phyloP scores from a whole-genome alignment of 2,329 filamentous ascomycete genomes.

The Diaporthe vexans region DNA sequence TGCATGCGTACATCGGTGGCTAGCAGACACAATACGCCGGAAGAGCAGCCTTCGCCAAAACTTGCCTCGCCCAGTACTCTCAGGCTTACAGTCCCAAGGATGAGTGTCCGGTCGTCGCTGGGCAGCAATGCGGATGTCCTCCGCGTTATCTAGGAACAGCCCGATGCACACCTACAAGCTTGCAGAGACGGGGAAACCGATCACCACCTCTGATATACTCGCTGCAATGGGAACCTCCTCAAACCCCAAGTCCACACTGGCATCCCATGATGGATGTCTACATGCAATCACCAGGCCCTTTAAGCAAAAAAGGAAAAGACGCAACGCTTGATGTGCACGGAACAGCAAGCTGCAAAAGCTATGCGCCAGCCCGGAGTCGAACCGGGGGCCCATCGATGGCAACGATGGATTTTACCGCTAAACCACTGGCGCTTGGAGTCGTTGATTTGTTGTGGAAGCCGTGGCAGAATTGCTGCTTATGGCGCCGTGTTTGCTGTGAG shows the following conservation, averaged over 20 bases:
- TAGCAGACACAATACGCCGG: neutral
- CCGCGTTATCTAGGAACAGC: neutral
- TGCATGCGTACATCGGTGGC: too few species aligned
- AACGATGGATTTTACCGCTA: slow-evolving; percentile 38
- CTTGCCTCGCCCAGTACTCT: neutral
- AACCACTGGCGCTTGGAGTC: slow-evolving; percentile 15
- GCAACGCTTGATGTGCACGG: neutral
- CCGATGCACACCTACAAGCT: neutral
- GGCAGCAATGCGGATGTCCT: too few species aligned
- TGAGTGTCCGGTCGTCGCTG: neutral
- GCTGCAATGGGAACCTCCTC: too few species aligned
- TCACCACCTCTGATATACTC: neutral
- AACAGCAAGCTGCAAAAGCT: slow-evolving; percentile 2
- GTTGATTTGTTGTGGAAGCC: neutral
- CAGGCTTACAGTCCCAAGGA: neutral
- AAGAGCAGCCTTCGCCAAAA: neutral
- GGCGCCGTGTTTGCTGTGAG: neutral
- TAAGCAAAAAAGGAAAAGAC: neutral
- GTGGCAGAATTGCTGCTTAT: neutral
- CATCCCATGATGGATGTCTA: too few species aligned
- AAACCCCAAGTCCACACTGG: neutral
- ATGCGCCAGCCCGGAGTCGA: slow-evolving; percentile 36
- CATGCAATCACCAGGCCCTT: too few species aligned
- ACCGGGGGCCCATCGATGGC: slow-evolving; percentile 36
- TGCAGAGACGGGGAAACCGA: too few species aligned